Conservation (phyloP, 2,329 filamentous ascomycete genomes). For the Geosmithia putterillii region DNA sequence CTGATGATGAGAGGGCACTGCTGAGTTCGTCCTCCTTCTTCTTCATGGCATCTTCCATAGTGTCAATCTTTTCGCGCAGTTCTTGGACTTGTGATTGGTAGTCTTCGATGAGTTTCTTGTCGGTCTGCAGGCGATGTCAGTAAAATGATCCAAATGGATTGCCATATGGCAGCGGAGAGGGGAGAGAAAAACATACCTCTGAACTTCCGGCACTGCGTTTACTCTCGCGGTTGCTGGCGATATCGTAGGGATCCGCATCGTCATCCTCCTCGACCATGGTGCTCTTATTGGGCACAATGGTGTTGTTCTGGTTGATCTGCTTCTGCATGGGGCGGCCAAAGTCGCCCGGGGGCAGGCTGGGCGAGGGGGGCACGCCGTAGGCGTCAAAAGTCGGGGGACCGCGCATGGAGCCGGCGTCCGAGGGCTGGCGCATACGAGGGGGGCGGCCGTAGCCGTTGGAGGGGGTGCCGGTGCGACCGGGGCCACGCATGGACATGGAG, state of each 20-base stretch:
- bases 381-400: slow-evolving; percentile 29
- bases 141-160: not conserved
- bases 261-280: slow-evolving; percentile 96
- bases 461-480: slow-evolving; percentile 47
- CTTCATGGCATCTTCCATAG: slow-evolving; percentile 56
- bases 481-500: slow-evolving; percentile 47
- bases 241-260: slow-evolving; percentile 54
- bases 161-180: not conserved
- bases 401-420: slow-evolving; percentile 50
- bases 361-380: slow-evolving; percentile 46
- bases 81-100: slow-evolving; percentile 67
- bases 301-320: slow-evolving; percentile 80
- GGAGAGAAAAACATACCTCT: slow-evolving; percentile 21
- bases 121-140: slow-evolving; percentile 29
- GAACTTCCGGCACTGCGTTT: slow-evolving; percentile 19
- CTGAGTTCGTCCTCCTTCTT: slow-evolving; percentile 61
- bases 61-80: slow-evolving; percentile 60
- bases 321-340: slow-evolving; percentile 72
- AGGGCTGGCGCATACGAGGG: slow-evolving; percentile 42
- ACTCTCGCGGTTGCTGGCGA: slow-evolving; percentile 14
- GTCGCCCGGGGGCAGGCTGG: slow-evolving; percentile 46
- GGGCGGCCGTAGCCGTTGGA: slow-evolving; percentile 41
- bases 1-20: slow-evolving; percentile 45
- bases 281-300: slow-evolving; percentile 94
- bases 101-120: slow-evolving; percentile 65